Conservation (phyloP, 106 monocot genomes). For the Allium sativum region DNA sequence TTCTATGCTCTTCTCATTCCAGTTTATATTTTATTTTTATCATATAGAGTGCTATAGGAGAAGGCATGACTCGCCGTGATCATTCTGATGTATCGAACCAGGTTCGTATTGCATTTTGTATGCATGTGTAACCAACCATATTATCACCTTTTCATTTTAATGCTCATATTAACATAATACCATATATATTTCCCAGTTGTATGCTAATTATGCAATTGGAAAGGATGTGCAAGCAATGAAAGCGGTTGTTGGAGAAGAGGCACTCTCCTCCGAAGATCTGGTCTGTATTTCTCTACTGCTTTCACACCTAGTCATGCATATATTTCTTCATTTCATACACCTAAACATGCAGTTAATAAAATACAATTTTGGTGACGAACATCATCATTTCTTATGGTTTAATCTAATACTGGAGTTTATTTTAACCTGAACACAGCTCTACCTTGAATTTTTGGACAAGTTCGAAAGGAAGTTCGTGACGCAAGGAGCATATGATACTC, state of each 20-base stretch:
- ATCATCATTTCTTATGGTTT: neutral
- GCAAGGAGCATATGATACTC: constrained; percentile 94
- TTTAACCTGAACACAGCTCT: constrained; percentile 45
- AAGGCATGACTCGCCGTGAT: constrained; percentile 97
- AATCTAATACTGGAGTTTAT: neutral
- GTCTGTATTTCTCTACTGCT: constrained; percentile 48
- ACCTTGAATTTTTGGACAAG: constrained; percentile 91
- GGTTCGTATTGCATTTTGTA: constrained; percentile 19
- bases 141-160: neutral
- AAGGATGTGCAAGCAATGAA: constrained; percentile 99
- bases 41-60: constrained; percentile 96
- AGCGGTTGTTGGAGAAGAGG: constrained; percentile 99
- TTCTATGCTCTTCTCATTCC: no score
- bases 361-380: neutral
- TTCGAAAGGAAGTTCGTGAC: constrained; percentile 89
- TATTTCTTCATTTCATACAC: neutral
- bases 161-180: neutral
- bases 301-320: neutral
- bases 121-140: neutral
- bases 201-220: constrained; percentile 99
- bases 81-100: constrained; percentile 98
- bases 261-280: constrained; percentile 95
- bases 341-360: neutral
- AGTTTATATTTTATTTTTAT: neutral
- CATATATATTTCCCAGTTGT: constrained; percentile 39